A percentile compares a stretch with the other conserved stretches of the same genome.
phyloP scores from a whole-genome alignment of 352 stramenopile genomes.

The Globisporangium nunn region DNA sequence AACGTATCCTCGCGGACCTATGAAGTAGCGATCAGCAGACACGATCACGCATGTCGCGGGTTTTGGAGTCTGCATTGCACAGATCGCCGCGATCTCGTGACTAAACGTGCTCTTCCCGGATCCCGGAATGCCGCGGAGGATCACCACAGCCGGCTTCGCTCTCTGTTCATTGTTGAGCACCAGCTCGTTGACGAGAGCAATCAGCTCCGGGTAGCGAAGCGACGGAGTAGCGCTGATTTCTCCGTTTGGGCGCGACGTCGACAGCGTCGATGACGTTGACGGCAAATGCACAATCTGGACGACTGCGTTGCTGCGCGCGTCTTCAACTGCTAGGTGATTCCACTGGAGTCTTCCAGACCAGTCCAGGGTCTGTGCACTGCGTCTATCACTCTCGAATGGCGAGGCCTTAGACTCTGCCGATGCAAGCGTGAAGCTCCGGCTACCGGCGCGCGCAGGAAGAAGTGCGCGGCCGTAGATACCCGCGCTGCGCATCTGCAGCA shows the following conservation, averaged over 20 bases:
- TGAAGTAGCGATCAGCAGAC: conserved; percentile 66
- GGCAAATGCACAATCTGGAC: conserved; percentile 21
- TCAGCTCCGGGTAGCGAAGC: conserved; percentile 27
- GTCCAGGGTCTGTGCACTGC: background rate
- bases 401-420: conserved; percentile 5
- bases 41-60: conserved; percentile 22
- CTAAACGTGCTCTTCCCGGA: conserved; percentile 65
- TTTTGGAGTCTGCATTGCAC: conserved; percentile 9
- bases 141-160: conserved; percentile 31
- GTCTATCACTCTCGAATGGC: background rate
- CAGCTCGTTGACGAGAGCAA: conserved; percentile 29
- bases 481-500: conserved; percentile 38
- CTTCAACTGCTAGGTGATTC: conserved; percentile 10
- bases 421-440: conserved; percentile 10
- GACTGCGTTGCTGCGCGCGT: background rate
- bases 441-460: conserved; percentile 9
- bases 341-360: conserved; percentile 11
- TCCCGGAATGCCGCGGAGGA: conserved; percentile 62
- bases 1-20: conserved; percentile 49
- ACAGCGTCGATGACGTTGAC: background rate
- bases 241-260: background rate
- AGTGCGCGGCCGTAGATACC: conserved; percentile 25
- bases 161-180: conserved; percentile 17
- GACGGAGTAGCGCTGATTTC: background rate
- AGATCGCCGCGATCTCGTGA: conserved; percentile 34